Percentiles rank a stretch among this genome's conserved stretches.
phyloP scores from a whole-genome alignment of 768 basidiomycete species.

The Multifurca ochricompacta region DNA sequence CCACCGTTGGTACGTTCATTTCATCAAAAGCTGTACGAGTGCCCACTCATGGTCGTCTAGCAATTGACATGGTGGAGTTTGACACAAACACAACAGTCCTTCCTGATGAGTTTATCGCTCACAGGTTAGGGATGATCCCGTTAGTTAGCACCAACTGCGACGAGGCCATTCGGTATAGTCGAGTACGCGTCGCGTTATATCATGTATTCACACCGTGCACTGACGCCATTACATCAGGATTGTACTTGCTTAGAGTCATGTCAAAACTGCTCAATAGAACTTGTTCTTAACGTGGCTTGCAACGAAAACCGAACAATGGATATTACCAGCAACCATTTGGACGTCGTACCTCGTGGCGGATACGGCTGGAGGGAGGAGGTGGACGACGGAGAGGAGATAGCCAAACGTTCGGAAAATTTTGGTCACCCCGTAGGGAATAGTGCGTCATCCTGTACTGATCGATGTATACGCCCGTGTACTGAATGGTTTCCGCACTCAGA shows the following conservation, averaged over 20 bases:
- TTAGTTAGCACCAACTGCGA: slow-evolving; percentile 82
- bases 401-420: slow-evolving; percentile 66
- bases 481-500: slow-evolving; percentile 33
- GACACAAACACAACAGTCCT: slow-evolving; percentile 86
- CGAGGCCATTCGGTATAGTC: slow-evolving; percentile 74
- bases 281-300: slow-evolving; percentile 73
- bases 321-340: slow-evolving; percentile 80
- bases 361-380: slow-evolving; percentile 31
- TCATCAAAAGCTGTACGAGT: neutral
- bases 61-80: slow-evolving; percentile 95
- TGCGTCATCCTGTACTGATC: slow-evolving; percentile 29
- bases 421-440: slow-evolving; percentile 83
- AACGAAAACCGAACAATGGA: slow-evolving; percentile 65
- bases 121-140: slow-evolving; percentile 92
- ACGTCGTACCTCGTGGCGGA: slow-evolving; percentile 38
- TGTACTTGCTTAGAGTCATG: slow-evolving; percentile 85
- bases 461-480: neutral
- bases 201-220: neutral
- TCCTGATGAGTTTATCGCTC: slow-evolving; percentile 96
- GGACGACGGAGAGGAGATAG: slow-evolving; percentile 59
- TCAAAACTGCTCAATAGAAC: slow-evolving; percentile 74
- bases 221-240: slow-evolving; percentile 48
- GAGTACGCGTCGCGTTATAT: slow-evolving; percentile 37
- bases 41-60: slow-evolving; percentile 34
- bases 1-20: slow-evolving; percentile 74